Evolutionary conservation across 805 yeast genomes (phyloP), one percentile per base, ranked within the genome.

Genomic region (Cyberlindnera saturnus): DNA sequence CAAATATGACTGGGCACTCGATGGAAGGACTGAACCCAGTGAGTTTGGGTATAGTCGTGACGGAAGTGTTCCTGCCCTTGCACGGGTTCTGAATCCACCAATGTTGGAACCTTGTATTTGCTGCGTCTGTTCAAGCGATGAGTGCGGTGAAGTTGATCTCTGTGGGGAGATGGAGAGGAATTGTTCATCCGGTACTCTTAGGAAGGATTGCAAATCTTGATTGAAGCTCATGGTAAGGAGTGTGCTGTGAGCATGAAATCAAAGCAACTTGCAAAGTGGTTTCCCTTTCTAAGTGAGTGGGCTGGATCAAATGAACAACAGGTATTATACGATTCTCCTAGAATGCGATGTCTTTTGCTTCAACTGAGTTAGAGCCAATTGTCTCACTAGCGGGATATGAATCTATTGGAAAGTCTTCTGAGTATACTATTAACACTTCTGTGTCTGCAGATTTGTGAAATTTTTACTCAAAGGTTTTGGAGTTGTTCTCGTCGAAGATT

Each of bases 51-150:
- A 56, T 42, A 81, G 70, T 38, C 82, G 65, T 17, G 89, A 79
- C 8, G 93, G 91, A 38, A 86, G 65, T 13, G 95, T 86, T 3
- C 93, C 93, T 2, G 93, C 85, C 50, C 95, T 72, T 36, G 84
- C 78, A 48, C 93, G 72, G 14, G 77, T 69, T 52, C 78, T 65
- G 41, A 67, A 60, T 19, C 60, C 59, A 3, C 75, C 70, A 52
- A 70, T 51, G 51, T 61, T 58, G 48, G 62, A 52, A 8, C 44
- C 38, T n/a, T 45, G 18, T 32, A 17, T 19, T 35, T 38, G 47
- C 35, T 46, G 48, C 15, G 34, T 14, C 34, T 50, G 57, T 29
- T 56, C 49, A 35, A 55, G 29, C 13, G 48, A 45, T 3, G 59
- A 56, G n/a, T 50, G 39, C 6, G 62, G 62, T 3, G 62, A 58